Percentiles rank a stretch among this genome's conserved stretches.
Conservation (phyloP, 345 rosid species). For the Ailanthus altissimus region DNA sequence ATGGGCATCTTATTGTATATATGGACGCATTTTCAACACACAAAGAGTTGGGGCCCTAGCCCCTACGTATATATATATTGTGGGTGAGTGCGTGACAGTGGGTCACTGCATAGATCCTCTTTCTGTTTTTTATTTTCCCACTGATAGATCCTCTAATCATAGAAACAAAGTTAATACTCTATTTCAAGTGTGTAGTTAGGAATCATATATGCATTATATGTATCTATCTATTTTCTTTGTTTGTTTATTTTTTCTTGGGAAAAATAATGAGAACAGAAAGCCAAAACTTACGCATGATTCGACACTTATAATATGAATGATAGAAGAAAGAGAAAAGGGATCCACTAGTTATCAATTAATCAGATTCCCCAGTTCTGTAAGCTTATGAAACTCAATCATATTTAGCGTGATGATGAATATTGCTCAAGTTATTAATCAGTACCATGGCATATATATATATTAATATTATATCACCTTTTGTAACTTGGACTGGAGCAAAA, state of each 20-base stretch:
- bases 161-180: slow-evolving; percentile 8
- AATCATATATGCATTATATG: slow-evolving; percentile 12
- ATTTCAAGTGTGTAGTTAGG: slow-evolving; percentile 21
- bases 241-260: neutral
- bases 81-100: slow-evolving; percentile 30
- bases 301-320: neutral
- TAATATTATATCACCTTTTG: too few species aligned
- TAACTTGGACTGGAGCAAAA: too few species aligned
- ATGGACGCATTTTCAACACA: slow-evolving; percentile 22
- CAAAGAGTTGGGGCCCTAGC: neutral
- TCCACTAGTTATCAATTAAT: slow-evolving; percentile 14
- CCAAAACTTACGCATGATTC: slow-evolving; percentile 10
- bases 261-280: neutral
- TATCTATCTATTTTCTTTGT: slow-evolving; percentile 16
- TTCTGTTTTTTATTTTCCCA: slow-evolving; percentile 4
- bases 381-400: neutral
- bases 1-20: neutral
- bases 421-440: too few species aligned
- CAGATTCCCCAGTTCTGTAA: slow-evolving; percentile 4
- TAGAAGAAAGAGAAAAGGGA: neutral
- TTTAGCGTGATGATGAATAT: neutral
- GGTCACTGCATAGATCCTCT: slow-evolving; percentile 25
- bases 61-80: neutral
- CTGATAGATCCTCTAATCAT: slow-evolving; percentile 26
- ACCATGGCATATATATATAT: too few species aligned